These are phyloP conservation scores for Hanseniaspora valbyensis DNA, from an alignment of 805 yeast genomes.

Conservation along the genomic window DNA sequence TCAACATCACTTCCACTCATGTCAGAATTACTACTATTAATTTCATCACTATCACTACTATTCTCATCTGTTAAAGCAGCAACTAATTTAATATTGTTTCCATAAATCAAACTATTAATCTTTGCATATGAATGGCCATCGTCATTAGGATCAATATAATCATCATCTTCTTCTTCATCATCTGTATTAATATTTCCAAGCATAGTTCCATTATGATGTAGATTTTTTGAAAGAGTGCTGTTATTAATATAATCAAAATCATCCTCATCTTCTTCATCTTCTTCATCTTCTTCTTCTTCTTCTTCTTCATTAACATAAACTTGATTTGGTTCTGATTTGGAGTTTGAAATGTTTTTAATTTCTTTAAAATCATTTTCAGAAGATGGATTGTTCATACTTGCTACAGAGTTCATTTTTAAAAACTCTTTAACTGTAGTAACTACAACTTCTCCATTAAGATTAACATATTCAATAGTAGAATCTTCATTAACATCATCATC, in stretches of 20 bases:
- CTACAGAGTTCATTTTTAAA: conserved; percentile 46
- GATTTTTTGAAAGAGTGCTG: too few species aligned
- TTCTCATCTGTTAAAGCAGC: conserved; percentile 17
- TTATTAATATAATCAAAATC: conserved; percentile 20
- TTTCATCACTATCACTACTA: conserved; percentile 21
- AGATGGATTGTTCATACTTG: not conserved
- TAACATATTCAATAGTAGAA: conserved; percentile 12
- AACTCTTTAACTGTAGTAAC: conserved; percentile 11
- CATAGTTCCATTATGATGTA: too few species aligned
- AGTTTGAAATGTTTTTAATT: not conserved
- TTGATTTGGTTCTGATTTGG: not conserved
- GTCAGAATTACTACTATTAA: conserved; percentile 15
- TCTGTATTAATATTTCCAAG: not conserved
- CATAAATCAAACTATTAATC: conserved; percentile 19
- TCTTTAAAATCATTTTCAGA: conserved; percentile 1
- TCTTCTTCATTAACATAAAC: conserved; percentile 17
- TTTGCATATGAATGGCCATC: conserved; percentile 67
- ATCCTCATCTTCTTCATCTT: conserved; percentile 25
- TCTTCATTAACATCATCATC: conserved; percentile 24
- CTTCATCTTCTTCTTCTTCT: conserved; percentile 18
- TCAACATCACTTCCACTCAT: conserved; percentile 18
- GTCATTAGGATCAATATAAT: conserved; percentile 69
- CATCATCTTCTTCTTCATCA: conserved; percentile 34
- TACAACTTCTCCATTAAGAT: conserved; percentile 9
- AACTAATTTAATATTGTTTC: conserved; percentile 18